phyloP scores from a whole-genome alignment of 1,284 basidiomycete species.

The Fomitopsis pinicola region DNA sequence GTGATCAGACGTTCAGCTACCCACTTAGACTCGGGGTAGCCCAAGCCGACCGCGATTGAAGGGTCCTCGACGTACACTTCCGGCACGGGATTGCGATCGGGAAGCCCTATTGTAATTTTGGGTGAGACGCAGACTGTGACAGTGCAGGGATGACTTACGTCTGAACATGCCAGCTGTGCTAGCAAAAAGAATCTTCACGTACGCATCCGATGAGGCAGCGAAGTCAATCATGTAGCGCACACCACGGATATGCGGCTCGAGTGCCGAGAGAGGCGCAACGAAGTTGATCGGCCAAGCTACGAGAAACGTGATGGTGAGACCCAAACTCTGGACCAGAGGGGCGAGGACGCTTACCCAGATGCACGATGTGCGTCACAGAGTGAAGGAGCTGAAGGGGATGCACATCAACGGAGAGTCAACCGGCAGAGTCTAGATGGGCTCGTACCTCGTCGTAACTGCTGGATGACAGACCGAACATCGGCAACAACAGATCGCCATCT shows the following conservation, averaged over 20 bases:
- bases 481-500: constrained; percentile 27
- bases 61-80: constrained; percentile 14
- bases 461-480: constrained; percentile 24
- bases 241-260: constrained; percentile 25
- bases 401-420: neutral
- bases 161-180: neutral
- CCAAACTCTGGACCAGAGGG: neutral
- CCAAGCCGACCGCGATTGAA: constrained; percentile 25
- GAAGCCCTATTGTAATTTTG: neutral
- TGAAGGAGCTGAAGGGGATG: constrained; percentile 12
- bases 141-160: neutral
- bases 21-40: constrained; percentile 39
- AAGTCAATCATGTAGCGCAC: constrained; percentile 28
- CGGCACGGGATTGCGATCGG: constrained; percentile 6
- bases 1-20: constrained; percentile 29
- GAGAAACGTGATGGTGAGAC: neutral
- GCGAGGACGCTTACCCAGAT: constrained; percentile 15
- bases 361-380: constrained; percentile 27
- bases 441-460: constrained; percentile 26
- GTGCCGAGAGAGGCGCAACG: constrained; percentile 13
- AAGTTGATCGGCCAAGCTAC: constrained; percentile 43
- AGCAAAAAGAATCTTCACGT: constrained; percentile 26
- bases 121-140: neutral
- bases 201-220: constrained; percentile 14
- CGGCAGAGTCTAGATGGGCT: neutral